Base-by-base conservation (phyloP, 2,329 filamentous ascomycete genomes). In the Ascochyta fabae region DNA sequence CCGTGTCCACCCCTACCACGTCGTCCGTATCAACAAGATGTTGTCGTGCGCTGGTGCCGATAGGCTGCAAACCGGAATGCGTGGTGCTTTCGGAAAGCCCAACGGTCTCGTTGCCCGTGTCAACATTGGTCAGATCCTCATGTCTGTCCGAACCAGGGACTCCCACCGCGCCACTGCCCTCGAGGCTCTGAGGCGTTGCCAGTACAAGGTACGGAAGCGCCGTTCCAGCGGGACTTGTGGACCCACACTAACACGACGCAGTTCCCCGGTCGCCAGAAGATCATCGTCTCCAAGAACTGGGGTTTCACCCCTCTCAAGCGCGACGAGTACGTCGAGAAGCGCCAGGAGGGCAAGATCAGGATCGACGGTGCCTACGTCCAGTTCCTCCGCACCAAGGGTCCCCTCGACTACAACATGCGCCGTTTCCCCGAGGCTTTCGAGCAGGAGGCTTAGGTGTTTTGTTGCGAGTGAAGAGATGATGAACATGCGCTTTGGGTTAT, bases 21-120 rank as follows among this genome's bases (percentile, higher is more conserved):
- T 99, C 84, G 90, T 99, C 87, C 95, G 95, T 84, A 99, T 99
- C 93, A 99, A 99, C 92, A 99, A 99, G 91, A 99, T 99, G 95
- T 94, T 99, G 92, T 98, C 95, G 79, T 99, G 95, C 83, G 95
- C 95, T 78, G 95, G 95, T 88, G 95, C 95, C 89, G 95, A 99
- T 98, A 92, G 95, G 90, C 87, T 99, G 83, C 95, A 99, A 85
- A 99, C 95, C 74, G 95, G 95, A 87, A 99, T 99, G 95, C 94
- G 95, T 90, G 95, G 95, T 89, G 95, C 95, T 75, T 99, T 92
- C 89, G 95, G 95, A 79, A 99, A 99, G 90, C 95, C 95, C 81
- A 96, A 98, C 87, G 95, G 95, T 80, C 89, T 87, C 77, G 95
- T 99, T 78, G 95, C 95, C 81, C 95, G 95, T 91, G 94, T 99